A percentile compares a stretch with the other conserved stretches of the same genome.
phyloP scores from a whole-genome alignment of 2,329 filamentous ascomycete species.

The Cladophialophora immunda region DNA sequence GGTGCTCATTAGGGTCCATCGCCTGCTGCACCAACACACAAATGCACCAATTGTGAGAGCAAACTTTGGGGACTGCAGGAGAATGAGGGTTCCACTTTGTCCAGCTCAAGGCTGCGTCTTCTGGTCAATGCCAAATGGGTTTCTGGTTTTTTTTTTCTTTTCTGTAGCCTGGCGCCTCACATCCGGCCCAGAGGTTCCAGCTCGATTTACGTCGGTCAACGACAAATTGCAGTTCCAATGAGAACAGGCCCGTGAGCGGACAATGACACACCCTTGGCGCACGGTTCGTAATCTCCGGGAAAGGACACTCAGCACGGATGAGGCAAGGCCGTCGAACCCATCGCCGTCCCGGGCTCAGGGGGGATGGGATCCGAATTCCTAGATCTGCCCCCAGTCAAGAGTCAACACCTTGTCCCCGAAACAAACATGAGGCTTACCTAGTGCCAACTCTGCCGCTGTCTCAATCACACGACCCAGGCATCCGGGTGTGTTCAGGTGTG shows the following conservation, averaged over 20 bases:
- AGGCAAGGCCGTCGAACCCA: constrained; percentile 1
- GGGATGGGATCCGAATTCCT: background rate
- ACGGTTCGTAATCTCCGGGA: constrained; percentile 3
- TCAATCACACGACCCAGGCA: constrained; percentile 5
- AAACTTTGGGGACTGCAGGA: background rate
- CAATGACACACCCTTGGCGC: constrained; percentile 4
- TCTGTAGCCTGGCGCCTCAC: constrained; percentile 10
- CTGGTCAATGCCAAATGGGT: background rate
- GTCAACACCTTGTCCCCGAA: background rate
- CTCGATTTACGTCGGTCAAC: background rate
- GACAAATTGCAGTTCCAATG: constrained; percentile 7
- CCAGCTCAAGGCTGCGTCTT: constrained; percentile 1
- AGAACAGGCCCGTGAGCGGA: background rate
- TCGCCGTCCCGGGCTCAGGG: background rate
- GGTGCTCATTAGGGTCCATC: background rate
- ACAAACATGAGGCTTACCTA: constrained; percentile 10
- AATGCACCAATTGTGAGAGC: constrained; percentile 9
- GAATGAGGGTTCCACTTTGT: background rate
- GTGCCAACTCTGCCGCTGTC: background rate
- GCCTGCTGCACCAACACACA: background rate
- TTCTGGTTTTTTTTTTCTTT: background rate
- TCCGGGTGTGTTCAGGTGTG: background rate
- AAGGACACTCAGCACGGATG: background rate
- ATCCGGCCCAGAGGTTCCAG: background rate
- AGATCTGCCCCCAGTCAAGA: background rate